Conservation (phyloP, 108 stramenopile species). For the Nitzschia putrida region DNA sequence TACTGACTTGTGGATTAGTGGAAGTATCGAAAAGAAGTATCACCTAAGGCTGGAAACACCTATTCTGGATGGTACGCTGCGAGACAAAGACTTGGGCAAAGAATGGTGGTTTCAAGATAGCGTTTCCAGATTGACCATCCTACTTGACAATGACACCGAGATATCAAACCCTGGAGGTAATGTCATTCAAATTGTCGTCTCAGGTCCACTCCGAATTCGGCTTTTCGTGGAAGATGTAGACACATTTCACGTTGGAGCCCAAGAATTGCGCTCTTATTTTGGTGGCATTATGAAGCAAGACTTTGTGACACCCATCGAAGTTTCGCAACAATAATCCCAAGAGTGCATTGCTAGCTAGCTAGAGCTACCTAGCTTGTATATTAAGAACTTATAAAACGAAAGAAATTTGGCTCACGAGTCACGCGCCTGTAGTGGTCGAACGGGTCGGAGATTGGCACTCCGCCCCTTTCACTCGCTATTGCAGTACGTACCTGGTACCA, state of each 20-base stretch:
- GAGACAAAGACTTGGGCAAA: not conserved
- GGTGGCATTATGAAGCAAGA: slow-evolving; percentile 55
- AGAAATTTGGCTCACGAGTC: no score
- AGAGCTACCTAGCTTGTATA: no score
- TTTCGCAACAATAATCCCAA: no score
- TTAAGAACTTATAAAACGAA: no score
- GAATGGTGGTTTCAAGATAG: slow-evolving; percentile 27
- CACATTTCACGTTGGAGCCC: slow-evolving; percentile 43
- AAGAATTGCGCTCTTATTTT: slow-evolving; percentile 43
- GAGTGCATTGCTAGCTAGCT: no score
- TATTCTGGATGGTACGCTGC: not conserved
- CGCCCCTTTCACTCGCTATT: no score
- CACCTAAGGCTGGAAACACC: slow-evolving; percentile 17
- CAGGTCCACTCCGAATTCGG: slow-evolving; percentile 35
- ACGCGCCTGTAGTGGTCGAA: no score
- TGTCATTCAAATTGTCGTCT: slow-evolving; percentile 1
- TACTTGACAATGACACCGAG: not conserved
- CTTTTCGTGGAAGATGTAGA: slow-evolving; percentile 64
- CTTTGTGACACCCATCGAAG: slow-evolving; percentile 33
- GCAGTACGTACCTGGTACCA: no score
- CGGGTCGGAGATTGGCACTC: no score
- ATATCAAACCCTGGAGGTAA: not conserved
- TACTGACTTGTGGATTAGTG: slow-evolving; percentile 33
- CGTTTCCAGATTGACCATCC: slow-evolving; percentile 11
- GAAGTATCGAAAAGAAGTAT: not conserved